Conservation (phyloP, 1,284 basidiomycete species). For the Grifola frondosa region DNA sequence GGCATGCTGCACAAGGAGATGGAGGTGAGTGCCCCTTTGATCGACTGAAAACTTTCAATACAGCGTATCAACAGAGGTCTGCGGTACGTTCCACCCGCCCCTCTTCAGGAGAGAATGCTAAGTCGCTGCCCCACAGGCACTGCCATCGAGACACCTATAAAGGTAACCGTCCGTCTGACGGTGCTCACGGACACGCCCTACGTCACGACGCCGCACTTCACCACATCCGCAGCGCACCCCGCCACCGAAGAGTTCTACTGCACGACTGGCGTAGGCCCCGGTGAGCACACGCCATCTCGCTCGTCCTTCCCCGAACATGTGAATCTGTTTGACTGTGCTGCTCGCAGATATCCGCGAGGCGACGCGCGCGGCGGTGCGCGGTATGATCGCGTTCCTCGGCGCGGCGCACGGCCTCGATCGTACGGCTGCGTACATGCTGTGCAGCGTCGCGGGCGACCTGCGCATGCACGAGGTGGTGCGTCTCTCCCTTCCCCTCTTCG, state of each 20-base stretch:
- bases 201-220: slow-evolving; percentile 58
- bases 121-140: slow-evolving; percentile 41
- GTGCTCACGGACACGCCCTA: slow-evolving; percentile 56
- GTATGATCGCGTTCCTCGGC: slow-evolving; percentile 54
- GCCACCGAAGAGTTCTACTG: slow-evolving; percentile 49
- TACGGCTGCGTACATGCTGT: slow-evolving; percentile 58
- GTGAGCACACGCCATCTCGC: slow-evolving; percentile 22
- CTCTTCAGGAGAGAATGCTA: not conserved
- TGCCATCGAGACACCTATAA: slow-evolving; percentile 63
- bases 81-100: slow-evolving; percentile 34
- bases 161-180: slow-evolving; percentile 52
- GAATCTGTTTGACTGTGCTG: not conserved
- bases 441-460: slow-evolving; percentile 59
- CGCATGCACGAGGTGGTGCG: slow-evolving; percentile 63
- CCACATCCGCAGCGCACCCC: slow-evolving; percentile 25
- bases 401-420: slow-evolving; percentile 41
- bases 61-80: slow-evolving; percentile 43
- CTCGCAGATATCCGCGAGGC: slow-evolving; percentile 50
- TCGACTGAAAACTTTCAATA: not conserved
- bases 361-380: slow-evolving; percentile 50
- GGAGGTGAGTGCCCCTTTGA: slow-evolving; percentile 44
- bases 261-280: slow-evolving; percentile 54
- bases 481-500: slow-evolving; percentile 10
- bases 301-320: not conserved
- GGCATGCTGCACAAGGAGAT: slow-evolving; percentile 65